Evolutionary conservation across 371 early-diverging fungal species (phyloP), one percentile per base, ranked within the genome.

Genomic region (Mucor lusitanicus): DNA sequence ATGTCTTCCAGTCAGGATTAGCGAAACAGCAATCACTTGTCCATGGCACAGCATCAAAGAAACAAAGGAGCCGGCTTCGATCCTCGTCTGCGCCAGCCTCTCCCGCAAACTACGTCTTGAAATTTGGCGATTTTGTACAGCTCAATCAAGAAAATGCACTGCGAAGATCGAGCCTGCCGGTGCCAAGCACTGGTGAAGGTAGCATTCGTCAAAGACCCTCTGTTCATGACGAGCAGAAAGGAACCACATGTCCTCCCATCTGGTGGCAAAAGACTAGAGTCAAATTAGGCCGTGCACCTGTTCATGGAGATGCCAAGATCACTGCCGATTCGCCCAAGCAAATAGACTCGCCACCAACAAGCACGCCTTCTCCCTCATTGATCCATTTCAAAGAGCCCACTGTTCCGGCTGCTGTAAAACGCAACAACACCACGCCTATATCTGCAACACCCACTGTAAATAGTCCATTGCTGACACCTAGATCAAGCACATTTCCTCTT

Each of bases 241-340:
- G 75, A 12, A 75, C 50, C 17, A 75, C 75, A 12, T 69, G 72
- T n/a, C 75, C 75, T 27, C 75, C 75, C 17, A 7, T 59, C 3
- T 72, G 72, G 72, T 75, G 75, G 75, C 72, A 72, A 64, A 75
- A 72, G 61, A 75, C 69, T 7, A 56, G 69, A 50, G 55, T 65
- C 27, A 64, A 33, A 30, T 30, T 68, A 42, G 63, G 72, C 35
- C 68, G 56, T 57, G 21, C 68, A n/a, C 62, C 67, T 23, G 59
- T 65, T 13, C 71, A 61, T 39, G 56, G 63, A 44, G 61, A 70
- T 61, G 53, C 48, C 9, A 65, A 65, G 48, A 19, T 48, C 11
- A 48, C 23, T n/a, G 9, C 19, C 19, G 48, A 48, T 21, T 48
- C 21, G 19, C 44, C 44, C 15, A 61, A 33, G 32, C 32, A 17